Percentiles rank a stretch among this genome's conserved stretches.
These are phyloP conservation scores for Mycena maculata DNA, from an alignment of 768 basidiomycete genomes.

Conservation along the genomic window DNA sequence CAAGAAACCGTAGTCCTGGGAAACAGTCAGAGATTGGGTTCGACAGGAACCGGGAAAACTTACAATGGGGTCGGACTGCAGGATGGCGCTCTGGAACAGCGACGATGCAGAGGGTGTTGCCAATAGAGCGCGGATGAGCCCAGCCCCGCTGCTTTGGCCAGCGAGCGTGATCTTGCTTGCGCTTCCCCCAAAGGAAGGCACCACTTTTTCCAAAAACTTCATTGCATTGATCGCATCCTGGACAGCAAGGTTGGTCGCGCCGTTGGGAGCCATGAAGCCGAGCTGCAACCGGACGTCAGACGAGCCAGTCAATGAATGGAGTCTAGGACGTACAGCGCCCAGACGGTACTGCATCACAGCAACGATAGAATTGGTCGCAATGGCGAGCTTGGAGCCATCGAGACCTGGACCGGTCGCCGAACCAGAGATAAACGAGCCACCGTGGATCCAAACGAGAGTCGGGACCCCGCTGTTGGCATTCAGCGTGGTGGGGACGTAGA, in stretches of 20 bases:
- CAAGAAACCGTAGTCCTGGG: constrained; percentile 79
- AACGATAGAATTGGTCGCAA: constrained; percentile 79
- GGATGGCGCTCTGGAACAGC: constrained; percentile 80
- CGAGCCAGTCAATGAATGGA: neutral
- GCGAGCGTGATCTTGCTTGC: constrained; percentile 75
- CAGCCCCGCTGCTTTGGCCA: constrained; percentile 87
- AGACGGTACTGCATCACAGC: constrained; percentile 87
- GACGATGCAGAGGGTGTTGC: constrained; percentile 76
- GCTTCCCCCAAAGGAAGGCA: constrained; percentile 77
- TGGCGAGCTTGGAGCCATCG: constrained; percentile 81
- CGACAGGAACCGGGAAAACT: constrained; percentile 31
- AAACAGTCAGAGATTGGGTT: constrained; percentile 17
- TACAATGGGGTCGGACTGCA: constrained; percentile 92
- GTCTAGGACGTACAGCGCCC: constrained; percentile 67
- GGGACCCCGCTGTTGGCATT: constrained; percentile 52
- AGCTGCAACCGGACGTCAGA: constrained; percentile 55
- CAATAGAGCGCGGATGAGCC: constrained; percentile 80
- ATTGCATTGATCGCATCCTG: constrained; percentile 76
- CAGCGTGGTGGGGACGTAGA: constrained; percentile 70
- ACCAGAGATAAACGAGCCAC: constrained; percentile 82
- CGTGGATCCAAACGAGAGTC: constrained; percentile 83
- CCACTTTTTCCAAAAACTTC: constrained; percentile 66
- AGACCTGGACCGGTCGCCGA: constrained; percentile 78
- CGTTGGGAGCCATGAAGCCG: constrained; percentile 79
- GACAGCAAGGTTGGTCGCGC: constrained; percentile 77